A percentile compares a stretch with the other conserved stretches of the same genome.
These are phyloP conservation scores for Basipetospora chlamydospora DNA, from an alignment of 2,329 filamentous ascomycete genomes.

Conservation along the genomic window DNA sequence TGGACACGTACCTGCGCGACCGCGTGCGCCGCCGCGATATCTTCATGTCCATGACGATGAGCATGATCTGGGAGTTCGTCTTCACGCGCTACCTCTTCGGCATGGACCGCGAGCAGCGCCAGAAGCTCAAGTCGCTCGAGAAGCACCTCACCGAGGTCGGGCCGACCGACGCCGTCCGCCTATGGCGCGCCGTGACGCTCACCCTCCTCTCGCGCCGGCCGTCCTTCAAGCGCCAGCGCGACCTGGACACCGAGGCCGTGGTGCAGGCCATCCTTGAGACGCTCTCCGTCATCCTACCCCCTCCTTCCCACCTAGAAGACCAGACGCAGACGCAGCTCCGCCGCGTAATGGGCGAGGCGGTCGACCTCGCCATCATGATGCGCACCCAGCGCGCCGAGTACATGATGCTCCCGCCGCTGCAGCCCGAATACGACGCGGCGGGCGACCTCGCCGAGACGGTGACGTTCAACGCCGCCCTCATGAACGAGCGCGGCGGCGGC, in stretches of 20 bases:
- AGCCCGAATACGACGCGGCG: slow-evolving; percentile 87
- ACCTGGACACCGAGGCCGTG: slow-evolving; percentile 89
- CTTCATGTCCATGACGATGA: slow-evolving; percentile 98
- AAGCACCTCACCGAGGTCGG: slow-evolving; percentile 84
- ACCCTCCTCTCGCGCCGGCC: slow-evolving; percentile 72
- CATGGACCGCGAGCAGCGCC: slow-evolving; percentile 93
- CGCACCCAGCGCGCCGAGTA: slow-evolving; percentile 92
- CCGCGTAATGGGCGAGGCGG: slow-evolving; percentile 77
- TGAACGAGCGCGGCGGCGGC: slow-evolving; percentile 84
- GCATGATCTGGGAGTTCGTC: slow-evolving; percentile 97
- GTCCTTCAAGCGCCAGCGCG: slow-evolving; percentile 68
- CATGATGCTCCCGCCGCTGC: slow-evolving; percentile 91
- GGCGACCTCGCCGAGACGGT: slow-evolving; percentile 82
- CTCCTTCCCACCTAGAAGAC: slow-evolving; percentile 63
- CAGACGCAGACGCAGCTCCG: slow-evolving; percentile 75
- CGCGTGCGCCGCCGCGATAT: slow-evolving; percentile 80
- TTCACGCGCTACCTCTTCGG: slow-evolving; percentile 97
- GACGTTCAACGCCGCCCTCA: slow-evolving; percentile 79
- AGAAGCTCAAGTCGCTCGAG: slow-evolving; percentile 92
- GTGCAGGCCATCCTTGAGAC: slow-evolving; percentile 73
- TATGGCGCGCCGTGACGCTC: slow-evolving; percentile 92
- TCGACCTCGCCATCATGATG: slow-evolving; percentile 90
- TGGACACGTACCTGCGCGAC: slow-evolving; percentile 75
- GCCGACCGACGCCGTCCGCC: slow-evolving; percentile 74
- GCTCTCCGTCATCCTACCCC: slow-evolving; percentile 70